A percentile compares a stretch with the other conserved stretches of the same genome.
Conservation (phyloP, 345 rosid genomes). For the Salix suchowensis region DNA sequence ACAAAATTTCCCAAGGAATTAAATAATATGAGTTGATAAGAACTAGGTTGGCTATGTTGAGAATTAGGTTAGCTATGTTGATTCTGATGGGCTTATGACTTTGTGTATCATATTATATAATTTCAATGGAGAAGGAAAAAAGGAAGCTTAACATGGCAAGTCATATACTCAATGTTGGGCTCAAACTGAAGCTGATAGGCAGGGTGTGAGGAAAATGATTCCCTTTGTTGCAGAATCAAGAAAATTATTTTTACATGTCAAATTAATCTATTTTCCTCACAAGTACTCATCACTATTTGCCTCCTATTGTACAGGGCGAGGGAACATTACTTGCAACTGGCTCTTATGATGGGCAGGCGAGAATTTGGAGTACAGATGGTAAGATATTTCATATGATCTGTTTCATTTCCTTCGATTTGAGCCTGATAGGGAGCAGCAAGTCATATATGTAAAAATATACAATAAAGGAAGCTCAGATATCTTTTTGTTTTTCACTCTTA, state of each 20-base stretch:
- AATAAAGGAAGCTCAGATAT: not conserved
- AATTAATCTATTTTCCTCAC: not conserved
- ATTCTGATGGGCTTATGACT: not conserved
- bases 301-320: constrained; percentile 55
- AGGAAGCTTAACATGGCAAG: not conserved
- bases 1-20: too few relatives aligned
- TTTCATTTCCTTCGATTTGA: not conserved
- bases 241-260: not conserved
- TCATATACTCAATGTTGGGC: not conserved
- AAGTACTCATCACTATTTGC: constrained; percentile 3
- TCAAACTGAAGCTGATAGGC: not conserved
- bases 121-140: not conserved
- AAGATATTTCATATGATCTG: constrained; percentile 17
- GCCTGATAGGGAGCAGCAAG: not conserved
- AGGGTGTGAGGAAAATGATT: not conserved
- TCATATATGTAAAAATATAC: not conserved
- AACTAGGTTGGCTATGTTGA: not conserved
- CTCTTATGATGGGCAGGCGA: constrained; percentile 95
- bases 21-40: too few relatives aligned
- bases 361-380: constrained; percentile 87
- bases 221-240: not conserved
- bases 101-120: too few relatives aligned
- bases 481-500: not conserved
- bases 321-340: constrained; percentile 95
- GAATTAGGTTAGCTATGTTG: not conserved